These are phyloP conservation scores for Umbelopsis isabellina DNA, from an alignment of 192 early-diverging fungal genomes.

Conservation along the genomic window DNA sequence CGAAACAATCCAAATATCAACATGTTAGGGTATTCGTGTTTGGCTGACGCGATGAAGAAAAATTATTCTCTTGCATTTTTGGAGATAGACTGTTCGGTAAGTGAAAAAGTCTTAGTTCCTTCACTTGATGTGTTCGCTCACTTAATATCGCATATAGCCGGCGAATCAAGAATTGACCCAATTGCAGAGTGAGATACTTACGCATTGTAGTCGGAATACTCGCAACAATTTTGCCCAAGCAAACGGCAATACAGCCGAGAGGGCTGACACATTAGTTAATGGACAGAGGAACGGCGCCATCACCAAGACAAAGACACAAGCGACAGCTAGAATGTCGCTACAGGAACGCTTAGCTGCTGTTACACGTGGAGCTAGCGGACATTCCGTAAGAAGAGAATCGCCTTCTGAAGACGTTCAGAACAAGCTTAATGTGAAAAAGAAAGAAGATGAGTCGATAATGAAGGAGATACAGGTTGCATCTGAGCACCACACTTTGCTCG, in stretches of 20 bases:
- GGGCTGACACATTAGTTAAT: neutral
- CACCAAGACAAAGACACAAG: slow-evolving; percentile 24
- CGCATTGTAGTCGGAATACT: slow-evolving; percentile 10
- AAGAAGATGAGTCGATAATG: neutral
- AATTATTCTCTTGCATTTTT: slow-evolving; percentile 16
- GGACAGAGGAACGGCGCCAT: neutral
- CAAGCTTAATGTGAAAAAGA: neutral
- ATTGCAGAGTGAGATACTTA: slow-evolving; percentile 11
- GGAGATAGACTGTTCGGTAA: slow-evolving; percentile 20
- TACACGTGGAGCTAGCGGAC: slow-evolving; percentile 15
- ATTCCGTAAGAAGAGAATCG: neutral
- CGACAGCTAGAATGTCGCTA: slow-evolving; percentile 36
- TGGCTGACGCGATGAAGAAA: slow-evolving; percentile 8
- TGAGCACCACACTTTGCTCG: slow-evolving; percentile 18
- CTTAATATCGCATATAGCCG: neutral
- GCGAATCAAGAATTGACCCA: slow-evolving; percentile 20
- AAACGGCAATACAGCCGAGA: neutral
- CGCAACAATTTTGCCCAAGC: slow-evolving; percentile 2
- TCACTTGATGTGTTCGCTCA: neutral
- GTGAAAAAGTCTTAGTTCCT: too few species aligned
- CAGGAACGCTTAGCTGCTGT: slow-evolving; percentile 45
- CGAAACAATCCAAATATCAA: neutral
- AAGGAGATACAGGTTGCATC: slow-evolving; percentile 11
- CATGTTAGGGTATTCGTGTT: neutral
- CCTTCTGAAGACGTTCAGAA: neutral